Conservation (phyloP, 2,329 filamentous ascomycete genomes). For the Elsinoe batatas region DNA sequence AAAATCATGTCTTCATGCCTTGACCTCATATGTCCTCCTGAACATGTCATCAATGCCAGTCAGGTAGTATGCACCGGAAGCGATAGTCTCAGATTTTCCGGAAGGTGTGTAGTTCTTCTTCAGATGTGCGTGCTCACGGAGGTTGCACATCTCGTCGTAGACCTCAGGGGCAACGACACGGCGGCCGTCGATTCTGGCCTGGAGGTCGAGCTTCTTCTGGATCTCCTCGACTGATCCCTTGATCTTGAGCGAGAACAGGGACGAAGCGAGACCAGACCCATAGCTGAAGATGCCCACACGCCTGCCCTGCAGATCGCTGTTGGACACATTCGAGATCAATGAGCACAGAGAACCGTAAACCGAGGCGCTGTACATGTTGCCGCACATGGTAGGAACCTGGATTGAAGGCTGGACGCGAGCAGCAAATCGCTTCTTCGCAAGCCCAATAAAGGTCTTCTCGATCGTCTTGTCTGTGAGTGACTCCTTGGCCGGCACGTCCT, state of each 20-base stretch:
- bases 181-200: conserved; percentile 36
- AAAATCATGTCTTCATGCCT: conserved; percentile 29
- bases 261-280: conserved; percentile 42
- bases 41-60: conserved; percentile 43
- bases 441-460: conserved; percentile 44
- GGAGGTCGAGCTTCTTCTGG: conserved; percentile 38
- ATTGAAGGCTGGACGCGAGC: conserved; percentile 41
- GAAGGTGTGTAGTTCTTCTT: conserved; percentile 40
- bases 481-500: conserved; percentile 36
- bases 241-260: conserved; percentile 42
- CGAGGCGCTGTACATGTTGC: conserved; percentile 47
- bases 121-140: conserved; percentile 41
- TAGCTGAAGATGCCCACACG: conserved; percentile 44
- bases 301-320: conserved; percentile 39
- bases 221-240: conserved; percentile 38
- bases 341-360: conserved; percentile 43
- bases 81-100: conserved; percentile 35
- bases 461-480: conserved; percentile 43
- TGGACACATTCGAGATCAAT: conserved; percentile 37
- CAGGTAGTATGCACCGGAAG: conserved; percentile 43
- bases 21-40: conserved; percentile 40
- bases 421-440: conserved; percentile 43
- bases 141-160: conserved; percentile 46
- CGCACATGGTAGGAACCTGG: conserved; percentile 43
- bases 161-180: conserved; percentile 38